Conservation (phyloP, 163 green algal species). For the Coccomyxa subellipsoidea region DNA sequence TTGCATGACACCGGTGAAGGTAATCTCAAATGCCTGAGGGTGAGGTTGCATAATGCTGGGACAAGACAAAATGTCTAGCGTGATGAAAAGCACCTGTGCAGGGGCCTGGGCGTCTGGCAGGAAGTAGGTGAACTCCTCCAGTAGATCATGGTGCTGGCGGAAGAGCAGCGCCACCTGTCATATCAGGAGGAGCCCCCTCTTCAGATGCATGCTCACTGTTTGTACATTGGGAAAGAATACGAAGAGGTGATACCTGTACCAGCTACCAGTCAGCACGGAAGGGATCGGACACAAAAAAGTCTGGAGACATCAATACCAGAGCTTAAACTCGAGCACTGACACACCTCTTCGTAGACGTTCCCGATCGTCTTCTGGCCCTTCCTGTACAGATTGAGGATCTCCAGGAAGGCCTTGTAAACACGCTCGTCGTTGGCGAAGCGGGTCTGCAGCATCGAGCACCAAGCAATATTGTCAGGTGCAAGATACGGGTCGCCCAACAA, state of each 20-base stretch:
- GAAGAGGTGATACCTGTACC: too few relatives aligned
- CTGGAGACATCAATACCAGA: too few relatives aligned
- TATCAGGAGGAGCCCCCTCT: not conserved
- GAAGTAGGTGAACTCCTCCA: conserved; percentile 99
- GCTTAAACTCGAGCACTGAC: not conserved
- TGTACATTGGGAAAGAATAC: too few relatives aligned
- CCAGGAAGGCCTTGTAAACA: conserved; percentile 98
- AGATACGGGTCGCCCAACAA: too few relatives aligned
- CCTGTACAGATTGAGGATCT: conserved; percentile 99
- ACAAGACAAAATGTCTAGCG: not conserved
- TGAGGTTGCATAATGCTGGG: not conserved
- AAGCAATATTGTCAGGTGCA: too few relatives aligned
- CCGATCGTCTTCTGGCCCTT: conserved; percentile 97
- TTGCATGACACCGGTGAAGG: too few relatives aligned
- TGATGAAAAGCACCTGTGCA: conserved; percentile 10
- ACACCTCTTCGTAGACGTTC: conserved; percentile 93
- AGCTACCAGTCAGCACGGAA: too few relatives aligned
- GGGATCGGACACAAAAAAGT: too few relatives aligned
- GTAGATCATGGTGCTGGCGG: conserved; percentile 86
- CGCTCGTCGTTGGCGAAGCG: conserved; percentile 88
- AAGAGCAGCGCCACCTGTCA: conserved; percentile 91
- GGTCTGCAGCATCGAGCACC: conserved; percentile 46
- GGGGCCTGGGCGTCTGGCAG: conserved; percentile 78
- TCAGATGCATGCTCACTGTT: not conserved
- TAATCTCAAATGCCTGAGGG: not conserved